A percentile compares a stretch with the other conserved stretches of the same genome.
phyloP scores from a whole-genome alignment of 805 yeast genomes.

The Cyberlindnera maritima region DNA sequence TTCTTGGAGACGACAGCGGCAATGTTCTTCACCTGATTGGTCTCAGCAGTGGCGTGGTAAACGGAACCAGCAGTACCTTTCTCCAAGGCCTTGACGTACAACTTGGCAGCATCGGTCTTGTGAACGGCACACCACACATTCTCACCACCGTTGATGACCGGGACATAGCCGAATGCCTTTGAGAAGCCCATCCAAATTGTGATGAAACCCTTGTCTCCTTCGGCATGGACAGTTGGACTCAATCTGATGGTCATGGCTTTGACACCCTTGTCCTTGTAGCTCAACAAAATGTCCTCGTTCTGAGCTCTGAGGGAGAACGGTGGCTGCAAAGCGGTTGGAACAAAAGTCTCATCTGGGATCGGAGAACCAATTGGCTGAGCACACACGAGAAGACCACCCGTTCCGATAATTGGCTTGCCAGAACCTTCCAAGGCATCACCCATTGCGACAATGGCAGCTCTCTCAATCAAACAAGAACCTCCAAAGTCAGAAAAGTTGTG shows the following conservation, averaged over 20 bases:
- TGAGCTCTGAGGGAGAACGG: slow-evolving; percentile 10
- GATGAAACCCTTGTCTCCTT: slow-evolving; percentile 29
- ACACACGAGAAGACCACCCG: slow-evolving; percentile 24
- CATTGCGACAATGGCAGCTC: slow-evolving; percentile 29
- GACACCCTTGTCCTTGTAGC: slow-evolving; percentile 28
- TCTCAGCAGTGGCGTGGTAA: slow-evolving; percentile 29
- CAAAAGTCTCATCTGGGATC: slow-evolving; percentile 7
- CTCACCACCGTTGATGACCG: slow-evolving; percentile 35
- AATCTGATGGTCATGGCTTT: slow-evolving; percentile 27
- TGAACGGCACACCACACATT: slow-evolving; percentile 34
- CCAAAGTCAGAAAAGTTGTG: slow-evolving; percentile 30
- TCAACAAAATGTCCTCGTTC: slow-evolving; percentile 18
- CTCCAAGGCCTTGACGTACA: slow-evolving; percentile 30
- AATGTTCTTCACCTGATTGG: slow-evolving; percentile 25
- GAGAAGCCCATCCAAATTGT: slow-evolving; percentile 27
- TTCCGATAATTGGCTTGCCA: slow-evolving; percentile 27
- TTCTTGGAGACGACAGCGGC: slow-evolving; percentile 28
- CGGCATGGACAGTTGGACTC: slow-evolving; percentile 35
- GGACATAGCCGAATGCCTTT: slow-evolving; percentile 29
- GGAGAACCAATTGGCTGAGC: slow-evolving; percentile 6
- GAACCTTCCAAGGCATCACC: slow-evolving; percentile 30
- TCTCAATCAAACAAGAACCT: slow-evolving; percentile 25
- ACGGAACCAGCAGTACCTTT: slow-evolving; percentile 27
- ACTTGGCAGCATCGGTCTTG: slow-evolving; percentile 32
- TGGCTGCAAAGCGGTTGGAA: neutral